Percentiles rank a stretch among this genome's conserved stretches.
These are phyloP conservation scores for Penicillium paneum DNA, from an alignment of 2,329 filamentous ascomycete species.

Conservation along the genomic window DNA sequence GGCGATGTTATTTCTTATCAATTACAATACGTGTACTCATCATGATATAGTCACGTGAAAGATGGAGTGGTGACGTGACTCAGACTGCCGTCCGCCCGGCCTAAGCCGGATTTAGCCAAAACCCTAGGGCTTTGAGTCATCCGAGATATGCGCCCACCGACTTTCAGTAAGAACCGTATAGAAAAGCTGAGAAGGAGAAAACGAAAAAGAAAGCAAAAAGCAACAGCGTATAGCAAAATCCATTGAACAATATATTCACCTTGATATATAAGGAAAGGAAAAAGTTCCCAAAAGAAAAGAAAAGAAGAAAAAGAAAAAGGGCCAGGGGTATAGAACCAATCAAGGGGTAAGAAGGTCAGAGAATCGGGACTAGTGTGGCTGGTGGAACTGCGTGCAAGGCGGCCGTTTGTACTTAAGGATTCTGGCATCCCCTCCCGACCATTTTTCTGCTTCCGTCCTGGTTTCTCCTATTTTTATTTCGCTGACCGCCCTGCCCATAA, in stretches of 20 bases:
- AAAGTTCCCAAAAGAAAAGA: neutral
- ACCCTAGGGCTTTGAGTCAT: constrained; percentile 22
- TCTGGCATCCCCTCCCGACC: constrained; percentile 25
- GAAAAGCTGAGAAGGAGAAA: neutral
- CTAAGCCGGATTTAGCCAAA: constrained; percentile 20
- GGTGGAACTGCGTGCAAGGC: constrained; percentile 23
- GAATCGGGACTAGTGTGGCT: constrained; percentile 16
- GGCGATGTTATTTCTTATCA: neutral
- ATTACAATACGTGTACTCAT: constrained; percentile 1
- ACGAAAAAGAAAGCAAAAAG: neutral
- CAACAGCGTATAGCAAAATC: neutral
- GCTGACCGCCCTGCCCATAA: constrained; percentile 17
- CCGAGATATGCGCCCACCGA: neutral
- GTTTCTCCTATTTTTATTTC: constrained; percentile 17
- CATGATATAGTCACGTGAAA: constrained; percentile 12
- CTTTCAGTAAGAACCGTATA: neutral
- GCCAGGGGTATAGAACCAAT: constrained; percentile 20
- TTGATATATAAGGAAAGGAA: neutral
- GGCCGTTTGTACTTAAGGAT: constrained; percentile 27
- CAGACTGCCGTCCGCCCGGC: constrained; percentile 4
- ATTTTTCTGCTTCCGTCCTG: constrained; percentile 24
- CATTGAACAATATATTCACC: neutral
- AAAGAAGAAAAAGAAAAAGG: neutral
- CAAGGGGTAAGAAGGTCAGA: constrained; percentile 7
- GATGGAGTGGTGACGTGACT: constrained; percentile 18